Conservation (phyloP, 371 early-diverging fungal genomes). For the Syncephalastrum racemosum region DNA sequence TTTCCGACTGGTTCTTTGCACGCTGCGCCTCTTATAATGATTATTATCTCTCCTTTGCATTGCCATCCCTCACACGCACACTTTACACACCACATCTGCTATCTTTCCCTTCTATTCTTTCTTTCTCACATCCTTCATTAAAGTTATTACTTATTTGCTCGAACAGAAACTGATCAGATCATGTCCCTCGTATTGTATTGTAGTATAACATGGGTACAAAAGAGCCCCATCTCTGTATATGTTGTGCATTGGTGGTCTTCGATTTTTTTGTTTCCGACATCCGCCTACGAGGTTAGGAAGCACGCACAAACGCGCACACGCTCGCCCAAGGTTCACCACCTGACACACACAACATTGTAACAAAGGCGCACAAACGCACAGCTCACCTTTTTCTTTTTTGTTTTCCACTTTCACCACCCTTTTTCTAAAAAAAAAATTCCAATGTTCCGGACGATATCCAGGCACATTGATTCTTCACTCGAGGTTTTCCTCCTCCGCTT, state of each 20-base stretch:
- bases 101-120: conserved; percentile 4
- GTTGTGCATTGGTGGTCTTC: no score
- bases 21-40: neutral
- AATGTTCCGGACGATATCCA: conserved; percentile 34
- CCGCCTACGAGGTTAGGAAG: no score
- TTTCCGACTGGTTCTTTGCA: conserved; percentile 1
- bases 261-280: no score
- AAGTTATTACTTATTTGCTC: no score
- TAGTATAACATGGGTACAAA: no score
- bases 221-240: no score
- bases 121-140: conserved; percentile 6
- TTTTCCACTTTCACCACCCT: neutral
- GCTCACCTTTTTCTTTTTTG: conserved; percentile 4
- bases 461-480: conserved; percentile 37
- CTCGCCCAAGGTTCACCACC: no score
- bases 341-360: no score
- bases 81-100: neutral
- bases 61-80: no score
- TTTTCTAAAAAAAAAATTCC: conserved; percentile 10
- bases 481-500: conserved; percentile 20
- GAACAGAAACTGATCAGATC: no score
- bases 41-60: conserved; percentile 7
- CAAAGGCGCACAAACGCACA: neutral
- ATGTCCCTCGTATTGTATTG: no score
- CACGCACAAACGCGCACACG: no score